Evolutionary conservation across 139 green algal species (phyloP).

Genomic region (Tetraselmis striata): DNA sequence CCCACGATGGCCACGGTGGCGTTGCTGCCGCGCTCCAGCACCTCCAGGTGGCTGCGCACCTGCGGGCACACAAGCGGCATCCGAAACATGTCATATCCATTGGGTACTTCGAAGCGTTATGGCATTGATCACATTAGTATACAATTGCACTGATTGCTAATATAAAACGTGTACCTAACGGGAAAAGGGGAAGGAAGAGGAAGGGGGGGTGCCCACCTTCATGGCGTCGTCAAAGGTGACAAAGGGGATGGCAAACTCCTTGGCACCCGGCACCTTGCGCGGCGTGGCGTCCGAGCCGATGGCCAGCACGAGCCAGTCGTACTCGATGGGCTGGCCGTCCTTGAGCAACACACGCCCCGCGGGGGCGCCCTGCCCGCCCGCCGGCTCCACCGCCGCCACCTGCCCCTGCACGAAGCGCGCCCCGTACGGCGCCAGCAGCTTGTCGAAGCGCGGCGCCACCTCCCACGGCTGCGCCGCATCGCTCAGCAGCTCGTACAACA

Average conservation of each 20-base stretch:
- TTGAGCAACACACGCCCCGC: constrained; percentile 26
- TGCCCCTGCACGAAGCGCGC: constrained; percentile 75
- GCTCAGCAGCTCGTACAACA: constrained; percentile 96
- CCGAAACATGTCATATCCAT: background rate
- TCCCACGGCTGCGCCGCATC: constrained; percentile 64
- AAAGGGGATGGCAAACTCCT: constrained; percentile 77
- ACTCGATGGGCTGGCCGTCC: constrained; percentile 45
- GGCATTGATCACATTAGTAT: too few species aligned
- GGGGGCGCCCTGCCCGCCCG: constrained; percentile 11
- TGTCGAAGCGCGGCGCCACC: constrained; percentile 78
- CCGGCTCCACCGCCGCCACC: constrained; percentile 28
- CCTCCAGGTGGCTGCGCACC: constrained; percentile 22
- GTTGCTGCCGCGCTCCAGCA: constrained; percentile 24
- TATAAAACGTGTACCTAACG: background rate
- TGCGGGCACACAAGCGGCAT: background rate
- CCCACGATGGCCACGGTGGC: constrained; percentile 68
- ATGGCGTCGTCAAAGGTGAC: constrained; percentile 65
- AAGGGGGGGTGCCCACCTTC: constrained; percentile 4
- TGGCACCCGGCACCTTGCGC: constrained; percentile 67
- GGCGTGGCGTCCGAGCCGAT: constrained; percentile 58
- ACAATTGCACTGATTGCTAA: too few species aligned
- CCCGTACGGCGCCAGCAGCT: constrained; percentile 80
- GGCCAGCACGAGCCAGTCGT: constrained; percentile 85
- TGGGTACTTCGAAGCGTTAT: background rate
- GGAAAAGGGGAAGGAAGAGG: background rate